These are phyloP conservation scores for Aspergillus neotritici DNA, from an alignment of 2,329 filamentous ascomycete genomes.

Conservation along the genomic window DNA sequence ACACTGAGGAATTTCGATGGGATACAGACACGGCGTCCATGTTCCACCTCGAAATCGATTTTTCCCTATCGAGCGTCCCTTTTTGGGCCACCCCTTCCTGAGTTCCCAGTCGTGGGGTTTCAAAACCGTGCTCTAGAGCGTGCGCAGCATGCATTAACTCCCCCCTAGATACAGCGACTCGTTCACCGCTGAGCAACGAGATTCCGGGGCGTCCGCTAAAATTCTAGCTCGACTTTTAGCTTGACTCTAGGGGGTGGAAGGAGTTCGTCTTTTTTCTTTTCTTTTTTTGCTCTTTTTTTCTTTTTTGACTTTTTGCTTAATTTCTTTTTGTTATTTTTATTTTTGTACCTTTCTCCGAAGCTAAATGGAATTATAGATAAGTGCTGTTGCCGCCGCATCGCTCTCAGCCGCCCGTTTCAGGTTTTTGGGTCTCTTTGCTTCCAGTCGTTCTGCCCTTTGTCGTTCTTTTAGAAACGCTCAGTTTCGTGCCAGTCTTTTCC, in stretches of 20 bases:
- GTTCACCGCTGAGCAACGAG: constrained; percentile 26
- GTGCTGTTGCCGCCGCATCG: not conserved
- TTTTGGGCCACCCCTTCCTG: constrained; percentile 4
- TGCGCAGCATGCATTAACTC: constrained; percentile 15
- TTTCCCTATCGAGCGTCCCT: too few species aligned
- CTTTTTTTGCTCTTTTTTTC: too few species aligned
- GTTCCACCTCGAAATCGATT: too few species aligned
- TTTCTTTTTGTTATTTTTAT: not conserved
- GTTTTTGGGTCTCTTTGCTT: constrained; percentile 18
- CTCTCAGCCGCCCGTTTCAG: constrained; percentile 19
- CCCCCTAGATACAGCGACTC: constrained; percentile 19
- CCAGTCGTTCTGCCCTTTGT: constrained; percentile 26
- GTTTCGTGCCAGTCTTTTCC: constrained; percentile 22
- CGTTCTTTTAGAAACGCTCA: constrained; percentile 29
- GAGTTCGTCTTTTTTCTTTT: constrained; percentile 5
- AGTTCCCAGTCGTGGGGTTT: constrained; percentile 15
- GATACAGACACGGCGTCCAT: too few species aligned
- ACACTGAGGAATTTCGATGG: constrained; percentile 8
- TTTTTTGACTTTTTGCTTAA: too few species aligned
- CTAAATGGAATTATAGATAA: too few species aligned
- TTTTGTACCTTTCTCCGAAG: not conserved
- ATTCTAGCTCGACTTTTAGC: constrained; percentile 6
- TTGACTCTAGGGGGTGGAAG: too few species aligned
- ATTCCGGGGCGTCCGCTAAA: constrained; percentile 18
- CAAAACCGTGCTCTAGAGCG: constrained; percentile 11